Percentiles rank a stretch among this genome's conserved stretches.
Conservation (phyloP, 2,329 filamentous ascomycete genomes). For the Colletotrichum godetiae region DNA sequence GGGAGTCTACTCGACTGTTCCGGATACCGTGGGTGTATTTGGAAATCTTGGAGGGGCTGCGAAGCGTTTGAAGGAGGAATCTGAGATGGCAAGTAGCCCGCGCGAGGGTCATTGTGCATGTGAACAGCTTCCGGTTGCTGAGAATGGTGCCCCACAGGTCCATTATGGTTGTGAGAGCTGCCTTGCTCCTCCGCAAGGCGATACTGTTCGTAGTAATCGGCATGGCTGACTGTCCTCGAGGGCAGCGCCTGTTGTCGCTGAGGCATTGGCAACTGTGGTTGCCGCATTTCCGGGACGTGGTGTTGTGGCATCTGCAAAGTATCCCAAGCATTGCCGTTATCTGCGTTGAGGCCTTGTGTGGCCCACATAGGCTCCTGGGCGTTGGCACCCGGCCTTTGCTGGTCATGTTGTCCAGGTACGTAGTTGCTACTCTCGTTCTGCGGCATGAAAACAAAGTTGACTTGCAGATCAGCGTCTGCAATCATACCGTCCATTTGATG, state of each 20-base stretch:
- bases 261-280: conserved; percentile 20
- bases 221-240: conserved; percentile 10
- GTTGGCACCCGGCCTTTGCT: conserved; percentile 12
- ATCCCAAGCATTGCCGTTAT: conserved; percentile 22
- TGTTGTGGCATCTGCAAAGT: conserved; percentile 23
- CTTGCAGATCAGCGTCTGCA: conserved; percentile 18
- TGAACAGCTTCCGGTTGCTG: conserved; percentile 9
- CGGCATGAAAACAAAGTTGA: conserved; percentile 31
- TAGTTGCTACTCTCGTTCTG: conserved; percentile 16
- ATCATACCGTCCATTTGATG: conserved; percentile 9
- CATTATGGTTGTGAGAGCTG: conserved; percentile 3
- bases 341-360: conserved; percentile 10
- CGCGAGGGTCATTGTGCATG: conserved; percentile 10
- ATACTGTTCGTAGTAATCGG: conserved; percentile 28
- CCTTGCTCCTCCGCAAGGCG: conserved; percentile 16
- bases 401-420: conserved; percentile 12
- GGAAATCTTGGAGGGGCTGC: conserved; percentile 18
- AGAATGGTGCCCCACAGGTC: background rate
- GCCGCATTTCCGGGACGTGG: conserved; percentile 22
- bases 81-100: conserved; percentile 13
- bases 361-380: conserved; percentile 23
- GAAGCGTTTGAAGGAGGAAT: background rate
- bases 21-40: conserved; percentile 21
- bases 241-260: conserved; percentile 19
- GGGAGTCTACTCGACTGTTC: conserved; percentile 21